Evolutionary conservation across 129 eudicot genomes (phyloP).

Genomic region (Lonicera japonica): DNA sequence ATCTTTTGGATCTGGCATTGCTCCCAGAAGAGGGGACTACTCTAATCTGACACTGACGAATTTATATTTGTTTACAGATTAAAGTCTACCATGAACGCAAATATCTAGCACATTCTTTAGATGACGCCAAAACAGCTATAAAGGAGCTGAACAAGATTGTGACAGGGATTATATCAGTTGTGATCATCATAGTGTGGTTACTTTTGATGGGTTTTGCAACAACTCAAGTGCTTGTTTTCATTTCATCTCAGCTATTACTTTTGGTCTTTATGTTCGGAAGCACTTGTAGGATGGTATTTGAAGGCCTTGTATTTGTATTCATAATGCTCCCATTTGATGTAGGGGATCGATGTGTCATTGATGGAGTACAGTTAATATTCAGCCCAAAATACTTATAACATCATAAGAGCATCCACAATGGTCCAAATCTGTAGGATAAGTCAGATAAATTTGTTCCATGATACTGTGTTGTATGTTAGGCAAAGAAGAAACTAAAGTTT

Average conservation of each 20-base stretch:
- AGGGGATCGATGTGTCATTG: constrained; percentile 40
- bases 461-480: not conserved
- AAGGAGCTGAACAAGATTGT: constrained; percentile 28
- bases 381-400: not conserved
- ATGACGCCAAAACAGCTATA: constrained; percentile 27
- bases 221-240: constrained; percentile 17
- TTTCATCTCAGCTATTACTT: constrained; percentile 23
- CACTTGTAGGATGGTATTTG: constrained; percentile 19
- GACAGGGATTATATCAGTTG: constrained; percentile 7
- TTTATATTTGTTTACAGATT: constrained; percentile 6
- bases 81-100: constrained; percentile 28
- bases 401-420: too few species aligned
- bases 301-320: constrained; percentile 31
- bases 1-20: too few species aligned
- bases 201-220: constrained; percentile 26
- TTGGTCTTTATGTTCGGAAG: constrained; percentile 23
- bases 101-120: constrained; percentile 23
- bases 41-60: not conserved
- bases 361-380: constrained; percentile 25
- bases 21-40: too few species aligned
- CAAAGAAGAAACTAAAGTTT: not conserved
- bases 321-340: constrained; percentile 36
- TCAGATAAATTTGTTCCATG: too few species aligned
- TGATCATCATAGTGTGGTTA: constrained; percentile 21
- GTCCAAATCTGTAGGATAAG: too few species aligned